Percentiles rank a stretch among this genome's conserved stretches.
phyloP scores from a whole-genome alignment of 2,329 filamentous ascomycete genomes.

The Aspergillus latus region DNA sequence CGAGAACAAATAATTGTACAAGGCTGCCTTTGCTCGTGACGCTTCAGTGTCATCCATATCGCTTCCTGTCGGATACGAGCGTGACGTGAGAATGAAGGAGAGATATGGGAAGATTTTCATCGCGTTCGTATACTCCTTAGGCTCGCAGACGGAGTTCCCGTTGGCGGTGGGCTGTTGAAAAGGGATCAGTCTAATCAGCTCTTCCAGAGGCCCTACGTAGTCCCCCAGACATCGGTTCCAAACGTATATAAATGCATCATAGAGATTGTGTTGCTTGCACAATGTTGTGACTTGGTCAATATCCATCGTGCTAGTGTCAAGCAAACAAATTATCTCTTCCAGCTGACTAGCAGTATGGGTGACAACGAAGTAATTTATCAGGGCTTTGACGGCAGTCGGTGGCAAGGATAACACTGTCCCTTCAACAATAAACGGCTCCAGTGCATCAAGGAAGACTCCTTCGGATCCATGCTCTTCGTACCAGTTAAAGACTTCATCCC shows the following conservation, averaged over 20 bases:
- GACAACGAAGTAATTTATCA: constrained; percentile 77
- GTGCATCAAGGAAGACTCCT: constrained; percentile 78
- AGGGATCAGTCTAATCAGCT: constrained; percentile 61
- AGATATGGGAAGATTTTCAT: constrained; percentile 94
- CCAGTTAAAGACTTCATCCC: constrained; percentile 85
- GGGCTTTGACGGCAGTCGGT: constrained; percentile 77
- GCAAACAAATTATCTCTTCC: constrained; percentile 91
- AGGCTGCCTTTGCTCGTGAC: constrained; percentile 74
- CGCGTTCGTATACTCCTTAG: constrained; percentile 62
- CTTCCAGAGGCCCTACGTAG: constrained; percentile 85
- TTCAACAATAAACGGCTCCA: constrained; percentile 86
- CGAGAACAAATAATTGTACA: constrained; percentile 93
- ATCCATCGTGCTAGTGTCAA: constrained; percentile 87
- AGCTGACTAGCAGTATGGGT: constrained; percentile 74
- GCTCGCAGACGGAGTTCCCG: constrained; percentile 55
- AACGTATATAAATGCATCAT: constrained; percentile 93
- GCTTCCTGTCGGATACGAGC: constrained; percentile 86
- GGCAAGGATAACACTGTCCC: constrained; percentile 72
- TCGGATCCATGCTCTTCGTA: constrained; percentile 75
- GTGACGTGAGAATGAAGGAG: constrained; percentile 84
- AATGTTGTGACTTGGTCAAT: constrained; percentile 88
- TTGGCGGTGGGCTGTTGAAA: constrained; percentile 28
- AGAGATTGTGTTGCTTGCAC: constrained; percentile 88
- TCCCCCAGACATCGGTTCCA: constrained; percentile 91
- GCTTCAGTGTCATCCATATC: constrained; percentile 71